phyloP scores from a whole-genome alignment of 805 yeast species.

The Myxozyma lipomycoides region DNA sequence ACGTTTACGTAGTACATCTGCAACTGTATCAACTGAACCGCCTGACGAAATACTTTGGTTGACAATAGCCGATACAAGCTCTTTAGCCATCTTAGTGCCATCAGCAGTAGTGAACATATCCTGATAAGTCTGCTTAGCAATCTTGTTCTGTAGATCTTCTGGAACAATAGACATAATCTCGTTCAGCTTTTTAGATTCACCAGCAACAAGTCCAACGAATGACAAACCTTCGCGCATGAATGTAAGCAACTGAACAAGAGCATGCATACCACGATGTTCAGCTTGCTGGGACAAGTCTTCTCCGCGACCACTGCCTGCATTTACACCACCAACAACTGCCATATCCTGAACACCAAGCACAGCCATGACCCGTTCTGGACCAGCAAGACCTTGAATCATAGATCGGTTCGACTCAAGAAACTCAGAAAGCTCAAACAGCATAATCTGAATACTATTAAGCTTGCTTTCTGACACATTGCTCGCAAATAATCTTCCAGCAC shows the following conservation, averaged over 20 bases:
- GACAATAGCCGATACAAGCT: slow-evolving; percentile 80
- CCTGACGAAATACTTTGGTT: slow-evolving; percentile 86
- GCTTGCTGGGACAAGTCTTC: slow-evolving; percentile 54
- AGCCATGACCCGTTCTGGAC: slow-evolving; percentile 30
- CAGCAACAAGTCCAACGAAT: slow-evolving; percentile 77
- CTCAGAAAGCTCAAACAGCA: slow-evolving; percentile 36
- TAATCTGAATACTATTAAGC: slow-evolving; percentile 34
- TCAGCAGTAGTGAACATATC: slow-evolving; percentile 71
- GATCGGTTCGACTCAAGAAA: slow-evolving; percentile 45
- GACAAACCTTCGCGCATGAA: slow-evolving; percentile 87
- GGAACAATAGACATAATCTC: slow-evolving; percentile 66
- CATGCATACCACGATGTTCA: slow-evolving; percentile 81
- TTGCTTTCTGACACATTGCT: slow-evolving; percentile 18
- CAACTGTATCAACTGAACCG: slow-evolving; percentile 87
- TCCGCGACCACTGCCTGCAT: slow-evolving; percentile 28
- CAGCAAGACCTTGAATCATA: slow-evolving; percentile 43
- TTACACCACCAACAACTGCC: slow-evolving; percentile 3
- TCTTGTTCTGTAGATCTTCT: slow-evolving; percentile 60
- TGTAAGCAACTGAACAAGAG: slow-evolving; percentile 67
- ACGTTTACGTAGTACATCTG: slow-evolving; percentile 80
- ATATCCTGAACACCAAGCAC: slow-evolving; percentile 30
- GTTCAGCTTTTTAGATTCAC: slow-evolving; percentile 41
- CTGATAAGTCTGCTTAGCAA: slow-evolving; percentile 63
- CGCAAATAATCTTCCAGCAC: slow-evolving; percentile 3
- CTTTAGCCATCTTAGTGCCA: slow-evolving; percentile 68